Base-by-base conservation (phyloP, 192 early-diverging fungal genomes). In the Chytriomyces sp. region DNA sequence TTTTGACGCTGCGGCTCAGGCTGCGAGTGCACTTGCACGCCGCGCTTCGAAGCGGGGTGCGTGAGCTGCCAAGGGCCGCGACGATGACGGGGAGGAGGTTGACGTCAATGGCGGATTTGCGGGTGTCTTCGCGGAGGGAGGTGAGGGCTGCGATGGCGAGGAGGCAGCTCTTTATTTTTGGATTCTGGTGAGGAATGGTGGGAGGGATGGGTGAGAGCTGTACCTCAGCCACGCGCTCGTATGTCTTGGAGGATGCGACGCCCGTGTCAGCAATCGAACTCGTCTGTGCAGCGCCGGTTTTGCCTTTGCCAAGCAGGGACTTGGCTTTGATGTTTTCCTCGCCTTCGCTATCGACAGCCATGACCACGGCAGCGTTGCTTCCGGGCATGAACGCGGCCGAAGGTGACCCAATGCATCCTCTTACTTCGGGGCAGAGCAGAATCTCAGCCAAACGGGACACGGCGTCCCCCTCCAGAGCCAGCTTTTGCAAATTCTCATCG, bases 11-110 rank as follows among this genome's bases (percentile, higher is more conserved):
- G 19, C 94, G 83, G 26, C 92, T 93, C 7, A 96, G 78, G 17
- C 87, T 89, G 41, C 88, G 79, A n/a, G 86, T 83, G 63, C 92
- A 93, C 69, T 91, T 84, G 67, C 93, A 94, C 10, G 93, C 91
- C 0, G 93, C 93, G 12, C 82, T 68, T 7, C 94, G 85, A 31
- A 95, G 78, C 25, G 78, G 75, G 25, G 80, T 73, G 25, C 75
- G 74, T 39, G 82, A 77, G 78, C 86, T 81, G 14, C 83, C 84
- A 70, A 95, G 78, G 30, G 87, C 87, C 3, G 68, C 31, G 4
- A 93, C 89, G 54, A 94, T 89, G 59, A 85, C 77, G 22, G 91
- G 86, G 0, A 95, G 81, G 26, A 94, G 81, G 40, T 93, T 92
- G 25, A 82, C 76, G 52, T 93, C 90, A 56, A 94, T 91, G 10